Percentiles rank a stretch among this genome's conserved stretches.
Evolutionary conservation across 495 filamentous ascomycete genomes (phyloP).

Genomic region (Trichocladium uniseriatum): DNA sequence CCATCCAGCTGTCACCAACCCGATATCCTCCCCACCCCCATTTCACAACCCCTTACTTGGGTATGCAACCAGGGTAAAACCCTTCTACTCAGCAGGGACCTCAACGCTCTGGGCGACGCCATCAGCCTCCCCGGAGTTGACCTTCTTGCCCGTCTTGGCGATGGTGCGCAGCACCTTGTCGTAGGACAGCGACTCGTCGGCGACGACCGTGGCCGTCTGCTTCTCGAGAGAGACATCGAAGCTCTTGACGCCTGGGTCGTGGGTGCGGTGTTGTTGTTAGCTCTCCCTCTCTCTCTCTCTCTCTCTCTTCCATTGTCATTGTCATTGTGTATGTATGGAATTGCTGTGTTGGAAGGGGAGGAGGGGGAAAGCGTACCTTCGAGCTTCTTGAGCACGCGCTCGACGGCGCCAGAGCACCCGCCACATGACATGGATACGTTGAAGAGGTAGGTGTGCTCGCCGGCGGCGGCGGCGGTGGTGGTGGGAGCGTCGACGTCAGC

Average conservation of each 20-base stretch:
- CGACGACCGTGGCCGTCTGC: constrained; percentile 65
- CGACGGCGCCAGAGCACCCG: constrained; percentile 59
- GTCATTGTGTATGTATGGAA: no score
- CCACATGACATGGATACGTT: constrained; percentile 55
- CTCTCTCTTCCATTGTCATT: no score
- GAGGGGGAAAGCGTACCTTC: constrained; percentile 51
- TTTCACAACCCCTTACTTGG: no score
- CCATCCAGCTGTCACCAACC: no score
- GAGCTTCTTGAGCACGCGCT: constrained; percentile 89
- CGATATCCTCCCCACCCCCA: no score
- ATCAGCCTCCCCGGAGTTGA: constrained; percentile 62
- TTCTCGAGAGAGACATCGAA: constrained; percentile 79
- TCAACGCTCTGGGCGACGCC: constrained; percentile 40
- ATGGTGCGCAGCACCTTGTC: constrained; percentile 79
- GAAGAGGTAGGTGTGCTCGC: constrained; percentile 53
- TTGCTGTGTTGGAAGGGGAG: not conserved
- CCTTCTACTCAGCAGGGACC: constrained; percentile 21
- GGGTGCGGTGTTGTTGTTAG: not conserved
- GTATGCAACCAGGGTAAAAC: not conserved
- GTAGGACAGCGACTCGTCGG: constrained; percentile 56
- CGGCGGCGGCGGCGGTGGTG: not conserved
- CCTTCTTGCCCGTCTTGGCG: constrained; percentile 89
- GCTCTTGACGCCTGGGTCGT: constrained; percentile 78
- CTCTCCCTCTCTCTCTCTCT: not conserved
- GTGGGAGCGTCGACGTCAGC: constrained; percentile 21